Percentiles rank a stretch among this genome's conserved stretches.
These are phyloP conservation scores for Curvularia lunata DNA, from an alignment of 2,329 filamentous ascomycete genomes.

Conservation along the genomic window DNA sequence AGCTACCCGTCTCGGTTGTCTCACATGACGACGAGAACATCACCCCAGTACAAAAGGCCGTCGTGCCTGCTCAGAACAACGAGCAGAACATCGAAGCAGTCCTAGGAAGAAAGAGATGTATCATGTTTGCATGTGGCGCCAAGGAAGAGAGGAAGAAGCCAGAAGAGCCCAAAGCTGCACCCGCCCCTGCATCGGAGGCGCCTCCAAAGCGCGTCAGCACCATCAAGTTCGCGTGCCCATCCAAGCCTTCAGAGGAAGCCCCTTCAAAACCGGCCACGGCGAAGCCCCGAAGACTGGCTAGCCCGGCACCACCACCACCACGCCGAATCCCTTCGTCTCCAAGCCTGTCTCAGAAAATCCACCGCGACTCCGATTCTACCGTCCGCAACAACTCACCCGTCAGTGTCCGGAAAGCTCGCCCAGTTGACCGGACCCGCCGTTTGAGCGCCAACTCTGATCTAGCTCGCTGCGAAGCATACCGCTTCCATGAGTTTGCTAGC, in stretches of 20 bases:
- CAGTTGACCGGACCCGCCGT: conserved; percentile 42
- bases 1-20: conserved; percentile 47
- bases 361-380: conserved; percentile 59
- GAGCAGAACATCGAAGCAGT: conserved; percentile 68
- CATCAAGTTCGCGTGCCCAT: conserved; percentile 78
- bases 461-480: conserved; percentile 60
- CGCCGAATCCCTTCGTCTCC: conserved; percentile 38
- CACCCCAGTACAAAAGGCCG: conserved; percentile 31
- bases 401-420: conserved; percentile 49
- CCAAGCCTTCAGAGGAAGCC: conserved; percentile 53
- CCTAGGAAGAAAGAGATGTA: conserved; percentile 81
- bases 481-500: conserved; percentile 91
- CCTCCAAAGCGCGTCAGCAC: conserved; percentile 62
- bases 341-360: conserved; percentile 40
- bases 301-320: conserved; percentile 51
- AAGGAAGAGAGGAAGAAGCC: conserved; percentile 56
- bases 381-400: conserved; percentile 57
- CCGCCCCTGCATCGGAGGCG: conserved; percentile 31
- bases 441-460: conserved; percentile 50
- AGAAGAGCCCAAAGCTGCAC: conserved; percentile 28
- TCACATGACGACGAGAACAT: conserved; percentile 47
- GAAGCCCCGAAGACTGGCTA: conserved; percentile 51
- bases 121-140: conserved; percentile 83
- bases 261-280: conserved; percentile 44
- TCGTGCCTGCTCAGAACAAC: conserved; percentile 42